Base-by-base conservation (phyloP, 805 yeast species). In the Cyberlindnera nakhonratchasimensis region DNA sequence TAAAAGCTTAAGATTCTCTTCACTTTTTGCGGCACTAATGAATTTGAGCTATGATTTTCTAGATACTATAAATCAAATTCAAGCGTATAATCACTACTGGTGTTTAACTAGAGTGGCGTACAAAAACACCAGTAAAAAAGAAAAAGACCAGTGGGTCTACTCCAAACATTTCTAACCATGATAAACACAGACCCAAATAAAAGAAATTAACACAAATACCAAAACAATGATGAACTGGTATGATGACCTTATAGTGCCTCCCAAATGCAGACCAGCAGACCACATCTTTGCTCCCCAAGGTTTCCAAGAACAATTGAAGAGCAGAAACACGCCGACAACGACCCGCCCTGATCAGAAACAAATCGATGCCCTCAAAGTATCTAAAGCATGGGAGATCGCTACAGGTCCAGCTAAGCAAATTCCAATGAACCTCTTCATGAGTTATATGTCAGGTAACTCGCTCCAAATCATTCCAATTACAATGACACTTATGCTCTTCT, bases 401-500 rank as follows among this genome's bases (percentile, higher is more conserved):
- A 63, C 76, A 13, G 79, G 80, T 1, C 96, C 97, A 0, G 86
- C 88, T 3, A 91, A 89, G 59, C 65, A 75, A 22, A 74, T 93
- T n/a, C 96, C 97, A 7, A 85, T 88, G 95, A 93, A 87, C 57
- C 62, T 86, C 37, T 67, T 87, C 36, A 87, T 91, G 96, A 80
- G 88, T 47, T 93, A 87, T 62, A 86, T 91, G 87, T 80, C 96
- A 0, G 98, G 98, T 24, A 83, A 84, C 55, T 77, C 95, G 4
- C 67, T 93, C 21, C 98, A 93, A 55, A 73, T 91, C 51, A 88
- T 91, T 49, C 93, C 97, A 4, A 84, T 91, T 35, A 82, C 89
- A 66, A 90, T 89, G 86, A 83, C 96, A 0, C 61, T 86, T 22
- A 87, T 83, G 87, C 69, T 91, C 52, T 78, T 93, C 50, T 74